Evolutionary conservation across 148 eudicot genomes (phyloP), one percentile per base, ranked within the genome.

Genomic region (Fagopyrum esculentum): DNA sequence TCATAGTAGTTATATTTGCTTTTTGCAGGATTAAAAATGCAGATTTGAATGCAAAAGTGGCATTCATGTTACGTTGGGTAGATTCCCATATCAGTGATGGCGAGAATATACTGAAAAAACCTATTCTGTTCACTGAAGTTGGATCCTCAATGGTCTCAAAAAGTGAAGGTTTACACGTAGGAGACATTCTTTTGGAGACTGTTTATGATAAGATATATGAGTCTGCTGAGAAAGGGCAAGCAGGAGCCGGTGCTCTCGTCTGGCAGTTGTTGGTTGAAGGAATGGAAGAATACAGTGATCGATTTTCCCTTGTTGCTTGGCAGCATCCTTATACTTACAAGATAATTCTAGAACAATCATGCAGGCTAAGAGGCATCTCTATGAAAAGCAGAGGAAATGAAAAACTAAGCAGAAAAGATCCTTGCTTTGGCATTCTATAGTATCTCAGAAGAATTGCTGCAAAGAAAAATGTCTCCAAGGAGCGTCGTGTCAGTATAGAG

Each of bases 231-330:
- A 84, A 78, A 68, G 87, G 84, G 5, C 75, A 52, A 74, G 85
- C 86, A 6, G 89, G 88, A 74, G 89, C 84, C 4, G 89, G 89
- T 69, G 74, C 85, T 55, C 74, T 86, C 57, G 74, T 86, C 69
- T 85, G 92, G 92, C 92, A 86, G 77, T 72, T 86, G 57, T 45
- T 88, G 80, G 79, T 79, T 16, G 85, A 83, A 79, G 87, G 80
- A 74, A 77, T 82, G 77, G 83, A 84, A 52, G 78, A 84, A 75
- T 84, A 79, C 10, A 57, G 86, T 2, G 88, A 86, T 70, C 57
- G 72, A 50, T 88, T 81, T 73, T 84, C 88, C 26, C 74, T 81
- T 12, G 78, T 86, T 69, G 81, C 88, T 59, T 81, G 85, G 83
- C 75, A 84, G 13, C 78, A 84, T 75, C 87, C 86, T 51, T 80